phyloP scores from a whole-genome alignment of 345 rosid genomes.

The Microcos paniculata region DNA sequence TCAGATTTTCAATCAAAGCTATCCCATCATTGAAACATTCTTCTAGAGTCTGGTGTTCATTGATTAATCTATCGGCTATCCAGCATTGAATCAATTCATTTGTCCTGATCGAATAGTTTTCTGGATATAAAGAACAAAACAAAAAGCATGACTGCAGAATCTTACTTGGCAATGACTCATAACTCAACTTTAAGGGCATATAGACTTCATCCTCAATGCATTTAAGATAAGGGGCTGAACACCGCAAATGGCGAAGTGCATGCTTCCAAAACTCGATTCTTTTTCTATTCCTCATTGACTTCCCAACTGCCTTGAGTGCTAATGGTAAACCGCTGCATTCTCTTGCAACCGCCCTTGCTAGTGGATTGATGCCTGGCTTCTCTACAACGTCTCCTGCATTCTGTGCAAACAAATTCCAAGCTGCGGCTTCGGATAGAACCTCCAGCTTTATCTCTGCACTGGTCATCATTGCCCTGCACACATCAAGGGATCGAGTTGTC shows the following conservation, averaged over 20 bases:
- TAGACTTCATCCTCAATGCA: conserved; percentile 28
- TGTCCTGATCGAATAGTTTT: conserved; percentile 23
- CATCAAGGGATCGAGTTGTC: conserved; percentile 19
- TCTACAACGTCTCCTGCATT: conserved; percentile 9
- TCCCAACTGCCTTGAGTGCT: conserved; percentile 9
- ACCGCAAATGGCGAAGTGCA: conserved; percentile 22
- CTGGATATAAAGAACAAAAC: conserved; percentile 34
- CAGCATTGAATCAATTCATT: conserved; percentile 36
- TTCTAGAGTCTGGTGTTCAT: conserved; percentile 21
- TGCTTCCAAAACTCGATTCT: conserved; percentile 31
- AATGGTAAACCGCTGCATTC: conserved; percentile 31
- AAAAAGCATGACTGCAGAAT: conserved; percentile 29
- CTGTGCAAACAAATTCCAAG: conserved; percentile 26
- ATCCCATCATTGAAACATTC: conserved; percentile 25
- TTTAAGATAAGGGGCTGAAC: conserved; percentile 19
- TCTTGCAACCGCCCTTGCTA: conserved; percentile 19
- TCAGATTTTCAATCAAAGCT: conserved; percentile 25
- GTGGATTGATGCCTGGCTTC: background rate
- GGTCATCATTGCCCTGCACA: conserved; percentile 20
- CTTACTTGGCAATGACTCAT: conserved; percentile 27
- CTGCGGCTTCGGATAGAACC: conserved; percentile 16
- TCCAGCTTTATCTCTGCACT: conserved; percentile 1
- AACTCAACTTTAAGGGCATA: conserved; percentile 28
- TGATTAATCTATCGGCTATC: conserved; percentile 33
- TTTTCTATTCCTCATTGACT: background rate